Base-by-base conservation (phyloP, 75 land plant species). In the Selaginella moellendorffii region DNA sequence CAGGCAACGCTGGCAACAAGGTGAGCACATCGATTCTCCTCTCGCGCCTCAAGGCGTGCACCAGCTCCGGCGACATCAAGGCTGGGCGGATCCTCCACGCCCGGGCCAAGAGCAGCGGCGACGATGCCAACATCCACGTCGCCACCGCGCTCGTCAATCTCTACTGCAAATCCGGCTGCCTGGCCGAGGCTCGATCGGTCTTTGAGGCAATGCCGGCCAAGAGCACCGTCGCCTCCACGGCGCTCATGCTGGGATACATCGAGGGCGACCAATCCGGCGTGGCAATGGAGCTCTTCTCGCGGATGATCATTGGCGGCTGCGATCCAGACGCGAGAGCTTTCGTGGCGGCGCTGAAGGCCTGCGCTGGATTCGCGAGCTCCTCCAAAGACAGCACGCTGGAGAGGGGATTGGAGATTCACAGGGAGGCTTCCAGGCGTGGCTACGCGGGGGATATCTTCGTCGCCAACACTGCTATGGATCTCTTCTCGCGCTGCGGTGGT, bases 401-500 rank as follows among this genome's bases (percentile, higher is more conserved):
- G 26, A 54, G 26, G 61, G 84, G 84, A 2, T 72, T 54, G 52
- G 71, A 59, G 52, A 62, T 77, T 25, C 84, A 85, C 54, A 0
- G 67, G 0, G 28, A 12, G 2, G 60, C 78, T 21, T 26, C 71
- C 0, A 76, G 77, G 66, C 26, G 68, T 26, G 84, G 84, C 9
- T 71, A 78, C 5, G 78, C 70, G 9, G 64, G 19, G 8, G 80
- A 86, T 77, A 52, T 53, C 0, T 79, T 70, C 65, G 80, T 81
- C 29, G 78, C 74, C 2, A 87, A 84, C 66, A 72, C 84, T 52
- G 77, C 84, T 2, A 24, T 82, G 30, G 77, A 71, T 29, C 42
- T 81, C 74, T 87, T 84, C 46, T 27, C 77, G 1, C 76, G 70
- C 63, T 77, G 80, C 65, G 91, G 91, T 20, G 59, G 52, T 52